These are phyloP conservation scores for Sclerotinia nivalis DNA, from an alignment of 2,329 filamentous ascomycete genomes.

Conservation along the genomic window DNA sequence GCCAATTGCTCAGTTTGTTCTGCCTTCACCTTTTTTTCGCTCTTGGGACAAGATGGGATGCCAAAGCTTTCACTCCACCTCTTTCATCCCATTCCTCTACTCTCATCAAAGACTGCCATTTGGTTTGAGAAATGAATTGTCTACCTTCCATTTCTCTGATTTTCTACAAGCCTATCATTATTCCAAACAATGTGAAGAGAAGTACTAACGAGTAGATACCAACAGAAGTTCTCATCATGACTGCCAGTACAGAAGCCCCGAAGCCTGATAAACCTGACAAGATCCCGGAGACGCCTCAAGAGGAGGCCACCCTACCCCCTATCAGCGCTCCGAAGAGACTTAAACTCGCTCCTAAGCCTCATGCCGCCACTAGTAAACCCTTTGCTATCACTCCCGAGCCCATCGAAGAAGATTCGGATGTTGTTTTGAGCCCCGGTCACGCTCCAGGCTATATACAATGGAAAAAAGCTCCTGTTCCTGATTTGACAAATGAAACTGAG, in stretches of 20 bases:
- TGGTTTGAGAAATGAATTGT: no score
- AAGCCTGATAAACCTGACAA: background rate
- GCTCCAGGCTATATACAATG: conserved; percentile 4
- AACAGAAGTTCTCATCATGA: background rate
- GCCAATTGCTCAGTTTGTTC: background rate
- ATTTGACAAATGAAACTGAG: conserved; percentile 3
- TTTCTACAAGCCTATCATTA: background rate
- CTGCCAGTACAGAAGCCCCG: fast-evolving
- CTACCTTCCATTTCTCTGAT: background rate
- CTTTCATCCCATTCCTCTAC: background rate
- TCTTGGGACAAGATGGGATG: background rate
- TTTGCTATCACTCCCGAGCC: background rate
- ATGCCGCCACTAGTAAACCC: fast-evolving
- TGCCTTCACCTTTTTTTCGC: background rate
- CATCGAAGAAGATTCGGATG: background rate
- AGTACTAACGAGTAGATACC: background rate
- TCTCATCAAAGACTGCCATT: background rate
- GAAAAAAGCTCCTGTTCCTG: background rate
- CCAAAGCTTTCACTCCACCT: background rate
- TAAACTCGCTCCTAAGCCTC: background rate
- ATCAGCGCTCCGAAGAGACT: background rate
- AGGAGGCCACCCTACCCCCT: background rate
- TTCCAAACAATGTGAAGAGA: background rate
- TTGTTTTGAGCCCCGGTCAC: background rate
- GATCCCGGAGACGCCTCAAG: background rate